Conservation (phyloP, 805 yeast genomes). For the Candida ficus region DNA sequence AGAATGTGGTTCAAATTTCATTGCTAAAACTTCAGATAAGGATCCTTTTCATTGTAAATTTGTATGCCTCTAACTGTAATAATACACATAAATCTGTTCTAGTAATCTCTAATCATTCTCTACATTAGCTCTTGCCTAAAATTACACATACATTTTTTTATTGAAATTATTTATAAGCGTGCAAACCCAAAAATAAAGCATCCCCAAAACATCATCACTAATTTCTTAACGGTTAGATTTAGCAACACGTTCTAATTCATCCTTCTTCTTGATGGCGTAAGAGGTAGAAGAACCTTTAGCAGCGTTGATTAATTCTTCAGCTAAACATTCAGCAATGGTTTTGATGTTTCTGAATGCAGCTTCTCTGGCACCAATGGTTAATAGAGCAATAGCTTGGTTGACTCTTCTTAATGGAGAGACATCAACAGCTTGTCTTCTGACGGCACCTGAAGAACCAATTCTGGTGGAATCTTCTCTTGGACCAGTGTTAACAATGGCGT, state of each 20-base stretch:
- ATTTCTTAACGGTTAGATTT: constrained; percentile 96
- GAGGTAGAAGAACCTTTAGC: constrained; percentile 99
- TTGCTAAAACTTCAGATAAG: no score
- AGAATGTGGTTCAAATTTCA: no score
- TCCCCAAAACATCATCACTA: background rate
- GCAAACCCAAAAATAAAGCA: constrained; percentile 7
- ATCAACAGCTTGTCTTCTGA: constrained; percentile 99
- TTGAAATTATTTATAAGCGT: constrained; percentile 5
- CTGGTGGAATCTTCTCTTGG: constrained; percentile 99
- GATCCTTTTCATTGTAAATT: no score
- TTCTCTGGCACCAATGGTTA: constrained; percentile 99
- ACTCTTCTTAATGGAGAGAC: constrained; percentile 99
- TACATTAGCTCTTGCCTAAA: background rate
- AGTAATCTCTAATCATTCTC: background rate
- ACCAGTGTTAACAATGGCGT: constrained; percentile 99
- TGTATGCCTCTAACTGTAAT: no score
- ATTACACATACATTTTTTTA: constrained; percentile 5
- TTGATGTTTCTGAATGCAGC: constrained; percentile 99
- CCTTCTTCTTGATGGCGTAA: constrained; percentile 99
- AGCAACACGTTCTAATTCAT: constrained; percentile 99
- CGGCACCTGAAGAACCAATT: constrained; percentile 99
- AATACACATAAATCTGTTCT: no score
- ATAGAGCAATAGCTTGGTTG: constrained; percentile 96
- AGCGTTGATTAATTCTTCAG: constrained; percentile 99
- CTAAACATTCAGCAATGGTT: constrained; percentile 99